These are phyloP conservation scores for Zymoseptoria tritici DNA, from an alignment of 2,329 filamentous ascomycete species.

Conservation along the genomic window DNA sequence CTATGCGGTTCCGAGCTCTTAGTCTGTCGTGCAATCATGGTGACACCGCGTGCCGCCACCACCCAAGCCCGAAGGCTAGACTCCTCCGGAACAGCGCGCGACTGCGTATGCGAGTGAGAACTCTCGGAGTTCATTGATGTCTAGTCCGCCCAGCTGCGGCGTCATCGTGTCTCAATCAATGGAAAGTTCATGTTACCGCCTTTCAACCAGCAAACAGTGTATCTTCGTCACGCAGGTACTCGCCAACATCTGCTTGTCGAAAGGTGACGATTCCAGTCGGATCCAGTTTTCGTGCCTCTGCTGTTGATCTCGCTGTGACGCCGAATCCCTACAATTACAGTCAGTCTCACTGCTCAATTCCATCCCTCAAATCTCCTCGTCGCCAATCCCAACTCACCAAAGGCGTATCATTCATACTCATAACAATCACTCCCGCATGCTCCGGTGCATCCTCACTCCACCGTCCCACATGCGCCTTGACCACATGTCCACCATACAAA, in stretches of 20 bases:
- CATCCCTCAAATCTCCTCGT: background rate
- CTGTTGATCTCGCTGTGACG: constrained; percentile 78
- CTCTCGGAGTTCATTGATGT: constrained; percentile 49
- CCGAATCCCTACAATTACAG: constrained; percentile 66
- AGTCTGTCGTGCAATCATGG: background rate
- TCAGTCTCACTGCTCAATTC: constrained; percentile 5
- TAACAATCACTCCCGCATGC: constrained; percentile 84
- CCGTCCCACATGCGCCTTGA: constrained; percentile 73
- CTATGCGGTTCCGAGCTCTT: background rate
- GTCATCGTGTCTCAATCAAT: background rate
- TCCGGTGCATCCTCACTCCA: constrained; percentile 90
- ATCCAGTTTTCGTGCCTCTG: constrained; percentile 74
- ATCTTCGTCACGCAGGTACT: constrained; percentile 81
- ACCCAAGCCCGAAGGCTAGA: background rate
- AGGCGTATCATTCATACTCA: constrained; percentile 85
- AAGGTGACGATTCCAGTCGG: constrained; percentile 87
- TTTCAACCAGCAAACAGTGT: constrained; percentile 45
- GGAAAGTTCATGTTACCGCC: too few species aligned
- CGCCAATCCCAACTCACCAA: constrained; percentile 38
- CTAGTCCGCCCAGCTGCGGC: background rate
- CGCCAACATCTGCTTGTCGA: constrained; percentile 86
- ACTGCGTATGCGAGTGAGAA: constrained; percentile 51
- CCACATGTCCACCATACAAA: constrained; percentile 84
- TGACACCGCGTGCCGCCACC: background rate
- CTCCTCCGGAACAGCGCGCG: background rate